Conservation (phyloP, 805 yeast genomes). For the Saccharomycopsis capsularis region DNA sequence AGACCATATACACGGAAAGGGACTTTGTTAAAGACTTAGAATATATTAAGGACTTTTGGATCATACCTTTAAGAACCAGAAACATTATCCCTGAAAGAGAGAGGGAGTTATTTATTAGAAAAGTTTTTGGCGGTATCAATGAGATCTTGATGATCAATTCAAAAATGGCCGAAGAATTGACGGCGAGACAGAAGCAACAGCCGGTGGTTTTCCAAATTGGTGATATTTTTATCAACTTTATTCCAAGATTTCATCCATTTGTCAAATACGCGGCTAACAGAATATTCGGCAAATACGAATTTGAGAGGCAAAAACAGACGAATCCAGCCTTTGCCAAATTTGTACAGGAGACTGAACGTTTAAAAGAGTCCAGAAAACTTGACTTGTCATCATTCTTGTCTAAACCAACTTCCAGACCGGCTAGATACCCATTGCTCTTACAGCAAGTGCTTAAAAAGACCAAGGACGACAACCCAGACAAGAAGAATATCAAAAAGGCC, state of each 20-base stretch:
- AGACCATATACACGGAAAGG: conserved; percentile 86
- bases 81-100: conserved; percentile 84
- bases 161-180: conserved; percentile 80
- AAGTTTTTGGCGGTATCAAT: conserved; percentile 84
- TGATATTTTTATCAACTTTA: conserved; percentile 77
- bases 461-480: conserved; percentile 66
- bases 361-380: conserved; percentile 79
- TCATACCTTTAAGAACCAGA: conserved; percentile 80
- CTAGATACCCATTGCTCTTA: conserved; percentile 81
- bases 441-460: conserved; percentile 81
- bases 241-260: conserved; percentile 86
- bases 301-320: conserved; percentile 86
- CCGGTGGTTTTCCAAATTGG: conserved; percentile 84
- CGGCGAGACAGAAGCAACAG: conserved; percentile 76
- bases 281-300: conserved; percentile 90
- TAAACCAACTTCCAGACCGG: conserved; percentile 93
- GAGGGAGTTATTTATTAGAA: conserved; percentile 82
- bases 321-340: conserved; percentile 90
- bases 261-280: conserved; percentile 91
- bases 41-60: conserved; percentile 87
- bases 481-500: conserved; percentile 60
- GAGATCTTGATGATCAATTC: conserved; percentile 82
- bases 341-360: conserved; percentile 81
- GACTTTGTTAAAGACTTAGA: conserved; percentile 94
- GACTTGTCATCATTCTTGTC: conserved; percentile 90